Conservation (phyloP, 2,329 filamentous ascomycete species). For the Verticillium albo-atrum region DNA sequence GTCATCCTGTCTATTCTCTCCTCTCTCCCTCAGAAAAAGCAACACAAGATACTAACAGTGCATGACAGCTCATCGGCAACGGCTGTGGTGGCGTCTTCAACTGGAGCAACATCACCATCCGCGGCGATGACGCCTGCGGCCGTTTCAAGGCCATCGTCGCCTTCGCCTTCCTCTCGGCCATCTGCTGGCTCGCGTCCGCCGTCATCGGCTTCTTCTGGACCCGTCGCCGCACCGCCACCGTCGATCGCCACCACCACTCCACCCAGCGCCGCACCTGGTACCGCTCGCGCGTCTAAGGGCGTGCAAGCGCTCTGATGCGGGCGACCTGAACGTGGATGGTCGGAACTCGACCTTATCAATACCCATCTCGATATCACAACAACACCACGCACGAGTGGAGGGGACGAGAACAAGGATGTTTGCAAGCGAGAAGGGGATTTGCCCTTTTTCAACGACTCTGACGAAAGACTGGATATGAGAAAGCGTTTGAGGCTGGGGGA, state of each 20-base stretch:
- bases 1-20: not conserved
- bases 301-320: not conserved
- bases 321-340: no score
- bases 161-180: constrained; percentile 66
- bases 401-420: not conserved
- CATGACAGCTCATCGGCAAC: constrained; percentile 34
- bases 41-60: not conserved
- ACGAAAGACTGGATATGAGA: constrained; percentile 1
- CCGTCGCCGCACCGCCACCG: constrained; percentile 30
- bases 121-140: constrained; percentile 50
- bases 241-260: constrained; percentile 15
- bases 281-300: constrained; percentile 34
- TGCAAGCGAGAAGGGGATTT: not conserved
- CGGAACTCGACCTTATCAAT: no score
- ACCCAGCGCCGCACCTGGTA: constrained; percentile 33
- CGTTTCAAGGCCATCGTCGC: constrained; percentile 68
- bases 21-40: not conserved
- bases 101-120: constrained; percentile 51
- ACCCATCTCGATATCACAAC: not conserved
- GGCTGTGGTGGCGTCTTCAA: constrained; percentile 54
- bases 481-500: not conserved
- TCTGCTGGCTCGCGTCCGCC: constrained; percentile 65
- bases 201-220: constrained; percentile 54
- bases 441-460: not conserved
- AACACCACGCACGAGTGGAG: not conserved